Conservation (phyloP, 305 asterid species). For the Plantago coronopus region DNA sequence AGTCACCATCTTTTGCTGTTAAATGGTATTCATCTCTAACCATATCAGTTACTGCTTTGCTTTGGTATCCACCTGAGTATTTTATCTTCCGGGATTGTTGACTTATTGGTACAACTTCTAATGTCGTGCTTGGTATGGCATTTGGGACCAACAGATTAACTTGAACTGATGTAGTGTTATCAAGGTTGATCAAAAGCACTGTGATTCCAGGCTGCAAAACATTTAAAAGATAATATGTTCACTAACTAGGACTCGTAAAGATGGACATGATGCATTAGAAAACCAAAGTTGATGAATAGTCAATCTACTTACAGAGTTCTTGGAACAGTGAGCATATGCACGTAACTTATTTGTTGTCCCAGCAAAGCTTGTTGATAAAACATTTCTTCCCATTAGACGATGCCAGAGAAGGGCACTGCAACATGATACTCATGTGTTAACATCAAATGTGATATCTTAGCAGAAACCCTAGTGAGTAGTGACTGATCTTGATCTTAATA, state of each 20-base stretch:
- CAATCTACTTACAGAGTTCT: conserved; percentile 48
- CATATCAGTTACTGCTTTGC: conserved; percentile 10
- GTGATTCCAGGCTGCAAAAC: conserved; percentile 63
- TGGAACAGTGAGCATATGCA: conserved; percentile 77
- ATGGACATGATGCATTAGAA: background rate
- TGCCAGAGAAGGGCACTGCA: conserved; percentile 88
- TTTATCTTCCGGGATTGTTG: conserved; percentile 25
- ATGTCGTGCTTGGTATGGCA: conserved; percentile 27
- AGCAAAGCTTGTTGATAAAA: conserved; percentile 47
- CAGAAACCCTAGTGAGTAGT: no score
- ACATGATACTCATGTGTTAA: background rate
- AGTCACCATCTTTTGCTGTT: conserved; percentile 61
- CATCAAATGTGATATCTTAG: background rate
- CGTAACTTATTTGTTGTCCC: conserved; percentile 62
- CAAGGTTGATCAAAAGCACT: conserved; percentile 73
- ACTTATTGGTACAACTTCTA: conserved; percentile 14
- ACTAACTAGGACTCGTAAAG: background rate
- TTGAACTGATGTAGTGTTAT: conserved; percentile 41
- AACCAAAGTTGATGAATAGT: background rate
- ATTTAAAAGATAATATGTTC: no score
- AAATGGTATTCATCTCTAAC: conserved; percentile 72
- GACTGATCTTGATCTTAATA: no score
- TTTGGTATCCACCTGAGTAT: conserved; percentile 12
- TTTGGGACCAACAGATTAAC: conserved; percentile 39
- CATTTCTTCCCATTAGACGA: conserved; percentile 71